These are phyloP conservation scores for Dissophora ornata DNA, from an alignment of 192 early-diverging fungal species.

Conservation along the genomic window DNA sequence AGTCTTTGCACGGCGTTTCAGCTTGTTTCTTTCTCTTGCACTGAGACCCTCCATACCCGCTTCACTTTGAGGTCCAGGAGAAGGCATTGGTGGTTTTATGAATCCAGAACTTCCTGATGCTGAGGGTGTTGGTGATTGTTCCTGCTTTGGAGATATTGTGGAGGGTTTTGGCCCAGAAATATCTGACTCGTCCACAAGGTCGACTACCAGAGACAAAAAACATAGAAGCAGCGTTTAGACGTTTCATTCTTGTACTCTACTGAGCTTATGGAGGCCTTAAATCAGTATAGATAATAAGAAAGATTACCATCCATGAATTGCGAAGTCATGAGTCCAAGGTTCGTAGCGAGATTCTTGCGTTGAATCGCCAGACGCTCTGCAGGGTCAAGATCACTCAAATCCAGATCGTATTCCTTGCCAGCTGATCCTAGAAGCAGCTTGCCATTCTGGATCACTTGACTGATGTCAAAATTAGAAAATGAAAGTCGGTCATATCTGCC, in stretches of 20 bases:
- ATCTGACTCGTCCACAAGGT: conserved; percentile 89
- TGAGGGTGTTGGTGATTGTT: conserved; percentile 39
- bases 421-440: conserved; percentile 84
- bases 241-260: too few species aligned
- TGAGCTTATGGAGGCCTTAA: too few species aligned
- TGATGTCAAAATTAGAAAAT: conserved; percentile 89
- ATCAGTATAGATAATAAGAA: too few species aligned
- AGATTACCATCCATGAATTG: conserved; percentile 85
- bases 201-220: conserved; percentile 60
- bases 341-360: conserved; percentile 82
- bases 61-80: conserved; percentile 44
- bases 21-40: conserved; percentile 85
- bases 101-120: neutral
- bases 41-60: conserved; percentile 84
- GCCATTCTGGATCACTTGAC: conserved; percentile 81
- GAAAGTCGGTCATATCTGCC: conserved; percentile 66
- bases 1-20: conserved; percentile 89
- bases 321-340: conserved; percentile 83
- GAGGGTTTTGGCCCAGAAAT: conserved; percentile 55
- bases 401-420: conserved; percentile 94
- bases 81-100: conserved; percentile 18
- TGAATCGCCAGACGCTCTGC: conserved; percentile 86
- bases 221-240: neutral
- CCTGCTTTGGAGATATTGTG: conserved; percentile 23
- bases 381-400: conserved; percentile 79